Conservation (phyloP, 345 rosid genomes). For the Viola odorata region DNA sequence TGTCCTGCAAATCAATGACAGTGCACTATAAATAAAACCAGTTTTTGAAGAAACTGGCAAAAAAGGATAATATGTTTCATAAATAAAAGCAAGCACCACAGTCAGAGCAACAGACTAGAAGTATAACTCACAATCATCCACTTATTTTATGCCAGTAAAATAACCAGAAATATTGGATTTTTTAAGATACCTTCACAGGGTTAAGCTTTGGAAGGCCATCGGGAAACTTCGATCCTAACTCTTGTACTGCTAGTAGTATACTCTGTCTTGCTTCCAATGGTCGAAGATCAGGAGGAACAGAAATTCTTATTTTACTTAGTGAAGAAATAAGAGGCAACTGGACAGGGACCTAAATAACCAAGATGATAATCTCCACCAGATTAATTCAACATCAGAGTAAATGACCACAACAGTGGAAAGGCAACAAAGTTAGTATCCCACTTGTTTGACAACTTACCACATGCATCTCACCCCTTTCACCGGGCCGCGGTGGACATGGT, state of each 20-base stretch:
- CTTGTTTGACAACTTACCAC: slow-evolving; percentile 58
- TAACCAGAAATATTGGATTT: background rate
- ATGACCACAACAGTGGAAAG: background rate
- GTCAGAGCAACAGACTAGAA: no score
- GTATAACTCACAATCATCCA: no score
- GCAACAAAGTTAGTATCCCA: background rate
- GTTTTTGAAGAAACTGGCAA: background rate
- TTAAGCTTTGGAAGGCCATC: slow-evolving; percentile 92
- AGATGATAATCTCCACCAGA: slow-evolving; percentile 14
- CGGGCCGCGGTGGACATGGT: slow-evolving; percentile 87
- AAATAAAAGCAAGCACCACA: no score
- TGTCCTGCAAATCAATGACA: slow-evolving; percentile 54
- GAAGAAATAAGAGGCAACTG: slow-evolving; percentile 83
- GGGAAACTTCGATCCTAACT: slow-evolving; percentile 74
- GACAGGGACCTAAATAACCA: slow-evolving; percentile 70
- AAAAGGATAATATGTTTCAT: background rate
- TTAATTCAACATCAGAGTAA: background rate
- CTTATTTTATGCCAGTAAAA: background rate
- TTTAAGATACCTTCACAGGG: slow-evolving; percentile 75
- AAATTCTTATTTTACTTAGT: slow-evolving; percentile 66
- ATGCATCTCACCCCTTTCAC: slow-evolving; percentile 98
- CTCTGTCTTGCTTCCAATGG: slow-evolving; percentile 96
- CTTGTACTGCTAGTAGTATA: slow-evolving; percentile 80
- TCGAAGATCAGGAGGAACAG: slow-evolving; percentile 85
- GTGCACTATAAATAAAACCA: background rate